Percentiles rank a stretch among this genome's conserved stretches.
phyloP scores from a whole-genome alignment of 345 rosid species.

The Brassica rapa region DNA sequence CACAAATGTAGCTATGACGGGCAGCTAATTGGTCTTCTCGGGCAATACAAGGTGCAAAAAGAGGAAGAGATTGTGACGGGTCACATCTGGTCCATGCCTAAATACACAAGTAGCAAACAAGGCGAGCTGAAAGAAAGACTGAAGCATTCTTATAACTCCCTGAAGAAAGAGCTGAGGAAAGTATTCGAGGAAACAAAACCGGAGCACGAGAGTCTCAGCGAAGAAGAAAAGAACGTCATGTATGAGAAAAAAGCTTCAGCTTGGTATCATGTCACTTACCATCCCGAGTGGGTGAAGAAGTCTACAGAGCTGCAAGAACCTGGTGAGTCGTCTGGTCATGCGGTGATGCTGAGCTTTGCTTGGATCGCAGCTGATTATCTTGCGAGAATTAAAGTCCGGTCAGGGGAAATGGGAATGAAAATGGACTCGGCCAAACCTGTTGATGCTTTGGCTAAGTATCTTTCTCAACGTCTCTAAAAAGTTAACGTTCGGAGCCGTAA shows the following conservation, averaged over 20 bases:
- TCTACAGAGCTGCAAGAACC: conserved; percentile 52
- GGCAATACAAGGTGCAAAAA: conserved; percentile 57
- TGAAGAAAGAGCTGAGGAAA: conserved; percentile 76
- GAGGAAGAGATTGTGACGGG: conserved; percentile 97
- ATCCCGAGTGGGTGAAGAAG: conserved; percentile 68
- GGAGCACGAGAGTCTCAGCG: conserved; percentile 51
- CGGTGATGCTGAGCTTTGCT: conserved; percentile 70
- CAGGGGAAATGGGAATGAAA: conserved; percentile 29
- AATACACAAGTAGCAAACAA: conserved; percentile 62
- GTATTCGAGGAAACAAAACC: conserved; percentile 53
- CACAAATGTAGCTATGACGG: conserved; percentile 72
- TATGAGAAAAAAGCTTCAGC: conserved; percentile 90
- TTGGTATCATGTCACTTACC: conserved; percentile 89
- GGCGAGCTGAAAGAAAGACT: conserved; percentile 79
- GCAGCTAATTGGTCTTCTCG: conserved; percentile 64
- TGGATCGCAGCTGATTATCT: conserved; percentile 94
- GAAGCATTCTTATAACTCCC: conserved; percentile 62
- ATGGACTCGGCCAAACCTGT: conserved; percentile 59
- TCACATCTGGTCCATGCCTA: conserved; percentile 93
- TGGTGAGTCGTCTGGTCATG: conserved; percentile 36
- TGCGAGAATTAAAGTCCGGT: conserved; percentile 69
- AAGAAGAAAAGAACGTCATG: conserved; percentile 55
- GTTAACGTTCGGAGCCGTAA: conserved; percentile 39
- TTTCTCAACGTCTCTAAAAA: conserved; percentile 62
- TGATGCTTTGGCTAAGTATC: conserved; percentile 60